These are phyloP conservation scores for Penicillium dipodomyicola DNA, from an alignment of 495 filamentous ascomycete species.

Conservation along the genomic window DNA sequence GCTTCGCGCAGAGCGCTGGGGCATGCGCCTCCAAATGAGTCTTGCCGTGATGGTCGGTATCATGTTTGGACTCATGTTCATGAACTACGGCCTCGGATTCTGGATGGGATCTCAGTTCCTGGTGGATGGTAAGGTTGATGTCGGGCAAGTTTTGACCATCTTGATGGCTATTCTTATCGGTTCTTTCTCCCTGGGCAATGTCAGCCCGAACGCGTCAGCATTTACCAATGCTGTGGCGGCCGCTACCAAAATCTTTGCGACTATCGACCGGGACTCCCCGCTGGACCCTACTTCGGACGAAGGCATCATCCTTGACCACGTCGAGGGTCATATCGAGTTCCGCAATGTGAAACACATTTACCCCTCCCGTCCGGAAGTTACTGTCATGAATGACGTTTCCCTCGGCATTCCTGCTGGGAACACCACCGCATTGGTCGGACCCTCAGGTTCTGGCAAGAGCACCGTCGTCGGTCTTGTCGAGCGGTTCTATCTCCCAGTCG, in stretches of 20 bases:
- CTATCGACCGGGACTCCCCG: slow-evolving; percentile 87
- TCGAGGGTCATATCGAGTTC: slow-evolving; percentile 80
- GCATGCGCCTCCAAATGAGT: slow-evolving; percentile 67
- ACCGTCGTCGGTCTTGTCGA: slow-evolving; percentile 91
- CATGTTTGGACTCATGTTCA: slow-evolving; percentile 79
- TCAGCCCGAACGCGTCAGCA: slow-evolving; percentile 80
- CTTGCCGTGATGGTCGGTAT: slow-evolving; percentile 74
- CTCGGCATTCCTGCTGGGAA: slow-evolving; percentile 80
- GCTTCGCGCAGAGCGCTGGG: slow-evolving; percentile 67
- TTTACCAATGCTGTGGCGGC: slow-evolving; percentile 81
- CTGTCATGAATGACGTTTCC: slow-evolving; percentile 78
- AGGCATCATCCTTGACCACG: slow-evolving; percentile 66
- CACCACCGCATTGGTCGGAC: slow-evolving; percentile 80
- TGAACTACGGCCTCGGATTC: slow-evolving; percentile 90
- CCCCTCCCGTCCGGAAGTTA: slow-evolving; percentile 85
- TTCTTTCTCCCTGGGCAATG: slow-evolving; percentile 85
- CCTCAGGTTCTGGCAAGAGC: slow-evolving; percentile 86
- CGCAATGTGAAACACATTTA: slow-evolving; percentile 87
- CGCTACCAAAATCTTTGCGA: slow-evolving; percentile 84
- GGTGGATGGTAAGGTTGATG: slow-evolving; percentile 59
- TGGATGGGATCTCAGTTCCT: slow-evolving; percentile 89
- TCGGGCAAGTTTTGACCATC: slow-evolving; percentile 65
- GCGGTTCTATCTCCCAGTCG: slow-evolving; percentile 87
- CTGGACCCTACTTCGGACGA: slow-evolving; percentile 72
- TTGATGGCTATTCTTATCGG: slow-evolving; percentile 88